Evolutionary conservation across 805 yeast species (phyloP).

Genomic region (Starmerella stigmatis): DNA sequence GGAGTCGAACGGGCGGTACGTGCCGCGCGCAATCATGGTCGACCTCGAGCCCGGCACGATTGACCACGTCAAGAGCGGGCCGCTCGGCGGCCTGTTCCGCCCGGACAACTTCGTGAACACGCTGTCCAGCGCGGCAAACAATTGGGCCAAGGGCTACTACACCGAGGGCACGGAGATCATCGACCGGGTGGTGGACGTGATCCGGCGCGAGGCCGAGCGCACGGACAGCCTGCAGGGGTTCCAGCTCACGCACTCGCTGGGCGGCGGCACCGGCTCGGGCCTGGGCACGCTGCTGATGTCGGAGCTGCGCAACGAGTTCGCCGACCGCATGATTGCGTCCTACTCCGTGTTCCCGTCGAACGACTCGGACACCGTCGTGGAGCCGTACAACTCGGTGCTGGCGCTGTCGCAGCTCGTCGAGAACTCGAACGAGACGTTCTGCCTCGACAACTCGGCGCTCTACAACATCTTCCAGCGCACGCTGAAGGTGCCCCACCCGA

Average conservation of each 20-base stretch:
- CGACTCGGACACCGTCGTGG: conserved; percentile 86
- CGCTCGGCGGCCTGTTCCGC: conserved; percentile 77
- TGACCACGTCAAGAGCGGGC: conserved; percentile 69
- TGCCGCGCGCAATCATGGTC: conserved; percentile 84
- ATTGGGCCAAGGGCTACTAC: conserved; percentile 95
- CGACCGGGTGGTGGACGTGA: conserved; percentile 77
- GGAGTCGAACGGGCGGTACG: conserved; percentile 71
- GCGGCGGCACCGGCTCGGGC: conserved; percentile 96
- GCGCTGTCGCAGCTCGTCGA: conserved; percentile 87
- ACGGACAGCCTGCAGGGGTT: conserved; percentile 91
- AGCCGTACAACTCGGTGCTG: conserved; percentile 87
- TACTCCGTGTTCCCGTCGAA: conserved; percentile 90
- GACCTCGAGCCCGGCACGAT: conserved; percentile 93
- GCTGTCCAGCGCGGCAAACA: conserved; percentile 88
- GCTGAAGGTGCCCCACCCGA: conserved; percentile 68
- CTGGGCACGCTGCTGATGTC: conserved; percentile 84
- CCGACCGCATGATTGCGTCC: conserved; percentile 93
- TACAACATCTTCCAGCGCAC: conserved; percentile 83
- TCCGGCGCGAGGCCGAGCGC: conserved; percentile 88
- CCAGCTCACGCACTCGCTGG: conserved; percentile 74
- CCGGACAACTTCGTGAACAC: conserved; percentile 88
- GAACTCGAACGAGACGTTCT: conserved; percentile 84
- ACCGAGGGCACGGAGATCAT: conserved; percentile 94
- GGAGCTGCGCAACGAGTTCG: conserved; percentile 81
- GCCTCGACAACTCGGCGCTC: conserved; percentile 89